Evolutionary conservation across 768 basidiomycete species (phyloP).

Genomic region (Pleurotus pulmonarius): DNA sequence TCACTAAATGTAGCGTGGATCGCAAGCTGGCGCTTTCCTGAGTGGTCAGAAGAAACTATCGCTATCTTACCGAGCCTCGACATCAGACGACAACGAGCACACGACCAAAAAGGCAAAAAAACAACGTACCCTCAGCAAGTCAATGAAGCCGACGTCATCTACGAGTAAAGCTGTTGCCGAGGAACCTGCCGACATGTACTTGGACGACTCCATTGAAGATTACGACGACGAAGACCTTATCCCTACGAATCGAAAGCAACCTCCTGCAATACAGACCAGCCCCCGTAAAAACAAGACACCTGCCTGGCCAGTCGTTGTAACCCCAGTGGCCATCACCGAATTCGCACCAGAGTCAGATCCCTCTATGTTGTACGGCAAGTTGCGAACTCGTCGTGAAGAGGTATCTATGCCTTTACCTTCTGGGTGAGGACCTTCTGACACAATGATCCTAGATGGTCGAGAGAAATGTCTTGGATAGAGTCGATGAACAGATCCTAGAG

Average conservation of each 20-base stretch:
- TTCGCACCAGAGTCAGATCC: conserved; percentile 10
- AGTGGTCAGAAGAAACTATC: conserved; percentile 17
- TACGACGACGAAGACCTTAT: conserved; percentile 22
- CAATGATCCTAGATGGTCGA: background rate
- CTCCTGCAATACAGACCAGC: background rate
- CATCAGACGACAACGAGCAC: conserved; percentile 13
- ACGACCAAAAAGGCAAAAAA: conserved; percentile 18
- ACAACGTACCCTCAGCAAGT: conserved; percentile 16
- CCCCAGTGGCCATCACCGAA: too few relatives aligned
- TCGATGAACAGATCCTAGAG: conserved; percentile 10
- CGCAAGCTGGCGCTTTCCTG: conserved; percentile 24
- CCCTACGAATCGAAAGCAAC: background rate
- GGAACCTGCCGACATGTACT: conserved; percentile 31
- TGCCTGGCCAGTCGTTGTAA: background rate
- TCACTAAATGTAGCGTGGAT: conserved; percentile 26
- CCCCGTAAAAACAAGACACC: background rate
- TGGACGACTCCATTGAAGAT: conserved; percentile 20
- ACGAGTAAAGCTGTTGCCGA: conserved; percentile 20
- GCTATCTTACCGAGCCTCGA: conserved; percentile 21
- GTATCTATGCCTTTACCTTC: conserved; percentile 12
- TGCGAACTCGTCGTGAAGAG: conserved; percentile 16
- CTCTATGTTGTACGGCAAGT: conserved; percentile 20
- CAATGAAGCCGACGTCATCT: conserved; percentile 13
- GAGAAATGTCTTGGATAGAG: background rate
- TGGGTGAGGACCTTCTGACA: background rate